These are phyloP conservation scores for Sclerotinia borealis DNA, from an alignment of 2,329 filamentous ascomycete genomes.

Conservation along the genomic window DNA sequence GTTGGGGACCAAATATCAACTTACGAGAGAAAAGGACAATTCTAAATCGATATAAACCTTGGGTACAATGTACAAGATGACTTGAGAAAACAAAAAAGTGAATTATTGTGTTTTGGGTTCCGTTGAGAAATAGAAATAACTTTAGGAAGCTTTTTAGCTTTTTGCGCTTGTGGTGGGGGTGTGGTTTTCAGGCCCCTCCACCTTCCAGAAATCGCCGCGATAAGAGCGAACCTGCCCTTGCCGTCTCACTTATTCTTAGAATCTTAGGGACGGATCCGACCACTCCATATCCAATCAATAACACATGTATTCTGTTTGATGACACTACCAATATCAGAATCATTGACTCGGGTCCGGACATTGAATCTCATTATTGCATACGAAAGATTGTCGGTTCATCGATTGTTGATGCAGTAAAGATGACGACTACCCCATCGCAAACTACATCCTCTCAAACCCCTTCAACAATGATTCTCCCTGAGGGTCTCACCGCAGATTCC, in stretches of 20 bases:
- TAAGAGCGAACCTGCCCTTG: conserved; percentile 12
- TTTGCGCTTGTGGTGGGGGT: conserved; percentile 8
- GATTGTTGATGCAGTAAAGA: conserved; percentile 12
- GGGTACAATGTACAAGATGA: conserved; percentile 1
- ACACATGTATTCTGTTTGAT: conserved; percentile 17
- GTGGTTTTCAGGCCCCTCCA: conserved; percentile 21
- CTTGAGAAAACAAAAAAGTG: background rate
- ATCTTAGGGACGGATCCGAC: background rate
- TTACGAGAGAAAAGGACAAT: background rate
- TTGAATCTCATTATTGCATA: background rate
- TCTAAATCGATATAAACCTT: background rate
- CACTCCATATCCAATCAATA: conserved; percentile 6
- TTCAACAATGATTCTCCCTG: conserved; percentile 37
- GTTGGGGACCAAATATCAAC: background rate
- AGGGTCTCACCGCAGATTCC: conserved; percentile 69
- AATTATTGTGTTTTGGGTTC: background rate
- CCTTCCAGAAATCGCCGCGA: conserved; percentile 13
- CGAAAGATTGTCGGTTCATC: conserved; percentile 8
- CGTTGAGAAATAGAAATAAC: conserved; percentile 13
- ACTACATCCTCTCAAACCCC: conserved; percentile 30
- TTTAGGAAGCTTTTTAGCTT: conserved; percentile 7
- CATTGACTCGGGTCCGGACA: background rate
- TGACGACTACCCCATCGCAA: conserved; percentile 21
- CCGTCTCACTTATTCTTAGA: conserved; percentile 6
- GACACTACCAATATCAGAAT: background rate